Percentiles rank a stretch among this genome's conserved stretches.
Conservation (phyloP, 345 rosid genomes). For the Moringa oleifera region DNA sequence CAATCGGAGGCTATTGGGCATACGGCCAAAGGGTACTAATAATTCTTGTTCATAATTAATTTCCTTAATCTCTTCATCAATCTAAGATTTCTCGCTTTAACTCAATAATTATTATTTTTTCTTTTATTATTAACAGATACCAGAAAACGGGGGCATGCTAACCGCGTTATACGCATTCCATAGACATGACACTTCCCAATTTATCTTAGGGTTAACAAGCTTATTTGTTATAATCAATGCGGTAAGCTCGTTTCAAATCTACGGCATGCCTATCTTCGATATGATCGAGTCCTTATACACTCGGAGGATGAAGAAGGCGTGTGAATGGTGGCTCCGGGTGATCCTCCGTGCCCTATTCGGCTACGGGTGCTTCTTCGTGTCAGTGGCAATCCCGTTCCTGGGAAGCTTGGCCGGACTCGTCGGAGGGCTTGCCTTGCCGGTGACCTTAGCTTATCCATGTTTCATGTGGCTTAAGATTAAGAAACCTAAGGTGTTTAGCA, state of each 20-base stretch:
- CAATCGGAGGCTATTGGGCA: conserved; percentile 70
- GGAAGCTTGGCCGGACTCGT: conserved; percentile 49
- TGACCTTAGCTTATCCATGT: conserved; percentile 60
- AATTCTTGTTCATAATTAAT: no score
- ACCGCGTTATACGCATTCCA: conserved; percentile 37
- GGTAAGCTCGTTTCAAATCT: conserved; percentile 58
- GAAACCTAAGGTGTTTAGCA: conserved; percentile 33
- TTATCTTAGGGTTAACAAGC: conserved; percentile 36
- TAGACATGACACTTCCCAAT: conserved; percentile 26
- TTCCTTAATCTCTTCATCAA: neutral
- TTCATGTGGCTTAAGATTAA: conserved; percentile 68
- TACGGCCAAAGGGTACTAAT: conserved; percentile 54
- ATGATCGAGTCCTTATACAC: conserved; percentile 41
- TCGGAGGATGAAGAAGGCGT: conserved; percentile 32
- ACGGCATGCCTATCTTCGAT: conserved; percentile 61
- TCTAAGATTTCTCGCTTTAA: neutral
- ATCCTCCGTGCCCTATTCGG: conserved; percentile 35
- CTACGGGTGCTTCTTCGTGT: conserved; percentile 35
- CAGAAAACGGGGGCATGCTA: conserved; percentile 48
- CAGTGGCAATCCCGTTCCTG: conserved; percentile 54
- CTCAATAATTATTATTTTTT: neutral
- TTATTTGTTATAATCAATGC: conserved; percentile 47
- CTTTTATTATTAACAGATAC: conserved; percentile 35
- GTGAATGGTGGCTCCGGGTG: conserved; percentile 47
- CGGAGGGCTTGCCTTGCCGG: conserved; percentile 56